These are phyloP conservation scores for Euphrasia confusa DNA, from an alignment of 257 asterid species.

Conservation along the genomic window DNA sequence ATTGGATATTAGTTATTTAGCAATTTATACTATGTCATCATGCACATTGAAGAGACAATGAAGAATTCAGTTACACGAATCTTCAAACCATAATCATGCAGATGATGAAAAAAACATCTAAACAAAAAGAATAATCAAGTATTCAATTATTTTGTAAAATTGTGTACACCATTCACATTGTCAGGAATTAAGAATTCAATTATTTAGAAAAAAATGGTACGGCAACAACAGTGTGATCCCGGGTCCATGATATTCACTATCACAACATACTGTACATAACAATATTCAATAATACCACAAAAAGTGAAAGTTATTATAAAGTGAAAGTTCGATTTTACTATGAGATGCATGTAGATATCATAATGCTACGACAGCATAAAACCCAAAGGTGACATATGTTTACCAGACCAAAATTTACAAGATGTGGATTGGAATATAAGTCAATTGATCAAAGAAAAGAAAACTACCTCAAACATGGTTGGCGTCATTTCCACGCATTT, in stretches of 20 bases:
- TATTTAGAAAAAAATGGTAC: no score
- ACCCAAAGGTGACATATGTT: constrained; percentile 11
- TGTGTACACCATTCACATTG: no score
- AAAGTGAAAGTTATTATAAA: constrained; percentile 9
- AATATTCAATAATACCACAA: not conserved
- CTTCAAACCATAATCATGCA: no score
- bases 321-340: constrained; percentile 2
- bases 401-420: constrained; percentile 4
- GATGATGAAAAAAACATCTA: not conserved
- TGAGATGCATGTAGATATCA: constrained; percentile 17
- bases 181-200: no score
- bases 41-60: no score
- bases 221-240: no score
- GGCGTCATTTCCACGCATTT: constrained; percentile 31
- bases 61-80: no score
- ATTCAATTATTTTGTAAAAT: no score
- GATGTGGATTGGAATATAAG: not conserved
- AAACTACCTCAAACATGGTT: constrained; percentile 33
- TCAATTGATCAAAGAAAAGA: constrained; percentile 17
- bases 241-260: no score
- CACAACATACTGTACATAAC: not conserved
- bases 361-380: constrained; percentile 7
- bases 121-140: not conserved
- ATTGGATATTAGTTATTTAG: no score
- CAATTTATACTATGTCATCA: no score